These are phyloP conservation scores for Penicillium cataractarum DNA, from an alignment of 495 filamentous ascomycete species.

Conservation along the genomic window DNA sequence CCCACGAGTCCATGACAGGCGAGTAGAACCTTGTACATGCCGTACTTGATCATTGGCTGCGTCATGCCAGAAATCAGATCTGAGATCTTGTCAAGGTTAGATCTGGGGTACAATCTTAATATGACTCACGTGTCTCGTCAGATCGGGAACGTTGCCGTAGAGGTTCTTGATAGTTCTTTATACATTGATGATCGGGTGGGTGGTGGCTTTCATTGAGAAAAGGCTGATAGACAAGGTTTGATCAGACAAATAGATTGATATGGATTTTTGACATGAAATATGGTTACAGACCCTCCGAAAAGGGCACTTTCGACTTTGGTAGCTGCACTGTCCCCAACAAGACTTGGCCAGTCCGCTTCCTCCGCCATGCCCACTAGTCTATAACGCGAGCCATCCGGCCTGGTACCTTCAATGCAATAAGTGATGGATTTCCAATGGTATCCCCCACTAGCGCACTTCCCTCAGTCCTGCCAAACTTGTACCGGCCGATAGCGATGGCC, in stretches of 20 bases:
- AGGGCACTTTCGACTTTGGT: slow-evolving; percentile 21
- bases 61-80: background rate
- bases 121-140: background rate
- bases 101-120: background rate
- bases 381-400: background rate
- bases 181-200: too few relatives aligned
- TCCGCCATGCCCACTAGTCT: background rate
- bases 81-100: background rate
- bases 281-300: slow-evolving; percentile 33
- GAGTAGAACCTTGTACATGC: background rate
- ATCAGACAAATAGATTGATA: slow-evolving; percentile 3
- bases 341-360: background rate
- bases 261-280: slow-evolving; percentile 29
- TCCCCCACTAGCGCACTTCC: background rate
- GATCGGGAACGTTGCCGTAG: background rate
- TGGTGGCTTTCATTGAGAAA: background rate
- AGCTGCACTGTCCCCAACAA: background rate
- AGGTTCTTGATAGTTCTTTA: background rate
- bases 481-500: background rate
- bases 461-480: background rate
- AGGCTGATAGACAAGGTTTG: background rate
- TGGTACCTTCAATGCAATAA: background rate
- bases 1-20: too few relatives aligned
- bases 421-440: background rate
- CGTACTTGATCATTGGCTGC: background rate